phyloP scores from a whole-genome alignment of 2,329 filamentous ascomycete genomes.

The Ascochyta clinopodiicola region DNA sequence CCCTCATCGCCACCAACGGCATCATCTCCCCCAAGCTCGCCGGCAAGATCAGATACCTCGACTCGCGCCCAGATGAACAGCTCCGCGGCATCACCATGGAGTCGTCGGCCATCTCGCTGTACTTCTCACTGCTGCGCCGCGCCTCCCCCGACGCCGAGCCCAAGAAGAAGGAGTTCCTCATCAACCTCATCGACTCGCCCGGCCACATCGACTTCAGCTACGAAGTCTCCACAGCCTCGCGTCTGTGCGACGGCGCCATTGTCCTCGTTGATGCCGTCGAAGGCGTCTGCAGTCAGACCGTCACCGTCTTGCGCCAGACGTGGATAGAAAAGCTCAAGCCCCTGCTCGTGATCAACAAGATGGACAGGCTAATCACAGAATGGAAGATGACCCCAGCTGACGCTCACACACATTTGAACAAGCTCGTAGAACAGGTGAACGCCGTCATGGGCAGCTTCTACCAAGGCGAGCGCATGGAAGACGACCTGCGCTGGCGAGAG shows the following conservation, averaged over 20 bases:
- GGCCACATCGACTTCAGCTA: constrained; percentile 99
- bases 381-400: constrained; percentile 90
- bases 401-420: constrained; percentile 87
- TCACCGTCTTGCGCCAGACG: constrained; percentile 91
- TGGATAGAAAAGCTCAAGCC: constrained; percentile 97
- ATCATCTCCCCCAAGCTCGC: constrained; percentile 98
- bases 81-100: constrained; percentile 99
- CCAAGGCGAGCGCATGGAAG: constrained; percentile 97
- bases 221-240: constrained; percentile 93
- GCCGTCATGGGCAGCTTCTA: constrained; percentile 97
- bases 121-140: constrained; percentile 88
- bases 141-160: constrained; percentile 71
- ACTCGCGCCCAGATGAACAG: constrained; percentile 95
- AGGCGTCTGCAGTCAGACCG: constrained; percentile 97
- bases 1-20: constrained; percentile 96
- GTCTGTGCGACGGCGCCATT: constrained; percentile 91
- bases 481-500: constrained; percentile 95
- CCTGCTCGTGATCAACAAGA: constrained; percentile 95
- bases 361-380: constrained; percentile 93
- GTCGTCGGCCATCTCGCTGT: constrained; percentile 95
- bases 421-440: constrained; percentile 93
- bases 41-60: constrained; percentile 96
- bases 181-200: constrained; percentile 97
- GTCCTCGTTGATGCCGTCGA: constrained; percentile 96
- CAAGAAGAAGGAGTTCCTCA: constrained; percentile 84